Conservation (phyloP, 495 filamentous ascomycete species). For the Penicillium paradoxum region DNA sequence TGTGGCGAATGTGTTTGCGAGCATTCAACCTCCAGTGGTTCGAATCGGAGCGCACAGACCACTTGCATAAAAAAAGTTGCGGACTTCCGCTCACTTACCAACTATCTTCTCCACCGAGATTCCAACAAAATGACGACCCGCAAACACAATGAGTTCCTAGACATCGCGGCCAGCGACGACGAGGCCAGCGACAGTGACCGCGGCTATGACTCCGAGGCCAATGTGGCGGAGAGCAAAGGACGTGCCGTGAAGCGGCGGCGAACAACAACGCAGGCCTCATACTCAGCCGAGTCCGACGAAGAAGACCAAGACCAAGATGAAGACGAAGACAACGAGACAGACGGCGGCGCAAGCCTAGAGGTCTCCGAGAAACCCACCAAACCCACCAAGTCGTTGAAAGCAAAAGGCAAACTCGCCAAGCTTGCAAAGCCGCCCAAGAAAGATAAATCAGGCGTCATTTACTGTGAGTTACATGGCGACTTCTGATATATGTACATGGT, state of each 20-base stretch:
- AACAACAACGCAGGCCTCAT: slow-evolving; percentile 36
- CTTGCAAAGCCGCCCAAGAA: slow-evolving; percentile 21
- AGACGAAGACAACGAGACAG: slow-evolving; percentile 9
- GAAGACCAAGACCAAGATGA: slow-evolving; percentile 25
- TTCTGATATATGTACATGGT: neutral
- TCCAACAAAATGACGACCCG: slow-evolving; percentile 53
- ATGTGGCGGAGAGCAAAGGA: slow-evolving; percentile 58
- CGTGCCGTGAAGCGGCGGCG: slow-evolving; percentile 61
- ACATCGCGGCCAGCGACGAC: slow-evolving; percentile 61
- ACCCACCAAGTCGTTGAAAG: slow-evolving; percentile 19
- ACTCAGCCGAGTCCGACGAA: slow-evolving; percentile 25
- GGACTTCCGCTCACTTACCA: slow-evolving; percentile 6
- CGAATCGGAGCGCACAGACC: slow-evolving; percentile 21
- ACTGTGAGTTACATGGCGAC: slow-evolving; percentile 28
- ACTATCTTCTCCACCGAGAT: neutral
- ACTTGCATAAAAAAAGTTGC: slow-evolving; percentile 23
- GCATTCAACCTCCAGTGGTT: neutral
- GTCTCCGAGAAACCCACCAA: slow-evolving; percentile 13
- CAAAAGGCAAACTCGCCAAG: slow-evolving; percentile 15
- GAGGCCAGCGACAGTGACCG: slow-evolving; percentile 43
- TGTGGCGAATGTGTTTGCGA: neutral
- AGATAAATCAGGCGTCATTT: slow-evolving; percentile 69
- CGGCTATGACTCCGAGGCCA: slow-evolving; percentile 66
- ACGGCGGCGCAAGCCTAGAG: slow-evolving; percentile 21
- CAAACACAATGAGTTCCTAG: slow-evolving; percentile 72